These are phyloP conservation scores for Candida yuanshanica DNA, from an alignment of 805 yeast species.

Conservation along the genomic window DNA sequence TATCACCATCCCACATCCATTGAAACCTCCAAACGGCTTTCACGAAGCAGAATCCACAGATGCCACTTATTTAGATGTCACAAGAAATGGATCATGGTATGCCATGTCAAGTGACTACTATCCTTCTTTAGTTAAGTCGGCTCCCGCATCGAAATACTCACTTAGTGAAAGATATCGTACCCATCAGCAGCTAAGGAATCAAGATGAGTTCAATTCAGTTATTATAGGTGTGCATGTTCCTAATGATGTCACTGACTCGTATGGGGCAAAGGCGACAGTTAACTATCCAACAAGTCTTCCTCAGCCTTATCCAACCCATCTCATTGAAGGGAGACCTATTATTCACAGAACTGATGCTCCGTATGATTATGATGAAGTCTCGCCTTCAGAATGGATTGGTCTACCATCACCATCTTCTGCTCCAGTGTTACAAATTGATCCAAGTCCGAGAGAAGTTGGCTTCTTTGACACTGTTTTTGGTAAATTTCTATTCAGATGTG, in stretches of 20 bases:
- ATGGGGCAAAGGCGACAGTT: conserved; percentile 10
- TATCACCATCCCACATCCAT: conserved; percentile 65
- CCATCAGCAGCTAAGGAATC: conserved; percentile 30
- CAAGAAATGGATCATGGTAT: conserved; percentile 68
- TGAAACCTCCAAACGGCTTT: conserved; percentile 28
- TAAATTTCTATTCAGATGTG: conserved; percentile 26
- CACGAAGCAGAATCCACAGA: conserved; percentile 19
- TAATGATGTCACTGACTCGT: conserved; percentile 6
- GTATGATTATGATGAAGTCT: conserved; percentile 11
- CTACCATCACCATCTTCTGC: conserved; percentile 14
- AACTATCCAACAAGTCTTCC: conserved; percentile 21
- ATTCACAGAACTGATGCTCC: conserved; percentile 12
- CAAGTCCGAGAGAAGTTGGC: conserved; percentile 16
- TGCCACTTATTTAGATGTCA: conserved; percentile 63
- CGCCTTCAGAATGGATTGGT: conserved; percentile 15
- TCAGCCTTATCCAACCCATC: conserved; percentile 10
- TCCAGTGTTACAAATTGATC: conserved; percentile 21
- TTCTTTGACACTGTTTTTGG: conserved; percentile 23
- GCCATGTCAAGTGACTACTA: conserved; percentile 75
- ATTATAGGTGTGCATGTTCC: conserved; percentile 46
- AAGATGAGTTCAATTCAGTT: conserved; percentile 35
- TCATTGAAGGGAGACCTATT: conserved; percentile 9
- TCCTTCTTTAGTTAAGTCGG: conserved; percentile 77
- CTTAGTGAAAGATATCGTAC: conserved; percentile 38
- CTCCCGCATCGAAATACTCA: conserved; percentile 64